Percentiles rank a stretch among this genome's conserved stretches.
These are phyloP conservation scores for Mrakia gelida DNA, from an alignment of 768 basidiomycete genomes.

Conservation along the genomic window DNA sequence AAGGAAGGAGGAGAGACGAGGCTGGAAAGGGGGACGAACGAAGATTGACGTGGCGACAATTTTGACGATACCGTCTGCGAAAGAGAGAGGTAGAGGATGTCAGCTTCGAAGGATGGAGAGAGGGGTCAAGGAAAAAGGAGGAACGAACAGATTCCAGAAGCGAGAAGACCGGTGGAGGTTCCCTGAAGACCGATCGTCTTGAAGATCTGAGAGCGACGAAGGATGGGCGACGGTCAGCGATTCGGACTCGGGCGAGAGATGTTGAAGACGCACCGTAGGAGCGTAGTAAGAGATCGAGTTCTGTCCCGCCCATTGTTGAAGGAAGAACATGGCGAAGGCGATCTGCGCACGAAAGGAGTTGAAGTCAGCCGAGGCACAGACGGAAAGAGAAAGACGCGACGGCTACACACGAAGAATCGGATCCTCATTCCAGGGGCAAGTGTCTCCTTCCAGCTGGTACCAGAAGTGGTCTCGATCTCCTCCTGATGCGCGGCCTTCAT, in stretches of 20 bases:
- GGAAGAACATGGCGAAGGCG: constrained; percentile 50
- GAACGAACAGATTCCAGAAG: constrained; percentile 40
- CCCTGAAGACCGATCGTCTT: constrained; percentile 44
- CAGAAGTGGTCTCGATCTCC: constrained; percentile 61
- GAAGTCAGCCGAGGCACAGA: too few relatives aligned
- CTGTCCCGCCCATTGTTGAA: constrained; percentile 69
- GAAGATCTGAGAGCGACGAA: constrained; percentile 36
- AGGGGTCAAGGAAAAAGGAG: too few relatives aligned
- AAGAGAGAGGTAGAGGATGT: too few relatives aligned
- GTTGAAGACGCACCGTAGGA: constrained; percentile 30
- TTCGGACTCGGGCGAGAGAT: too few relatives aligned
- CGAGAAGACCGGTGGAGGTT: constrained; percentile 43
- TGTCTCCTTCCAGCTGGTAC: constrained; percentile 58
- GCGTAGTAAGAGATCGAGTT: constrained; percentile 46
- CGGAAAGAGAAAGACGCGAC: too few relatives aligned
- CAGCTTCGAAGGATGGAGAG: too few relatives aligned
- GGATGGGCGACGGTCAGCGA: too few relatives aligned
- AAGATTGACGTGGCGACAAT: constrained; percentile 46
- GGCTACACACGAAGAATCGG: too few relatives aligned
- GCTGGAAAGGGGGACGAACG: too few relatives aligned
- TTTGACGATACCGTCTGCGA: constrained; percentile 44
- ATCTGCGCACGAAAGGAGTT: constrained; percentile 45
- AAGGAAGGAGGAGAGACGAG: too few relatives aligned
- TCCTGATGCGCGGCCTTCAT: constrained; percentile 74
- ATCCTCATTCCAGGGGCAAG: too few relatives aligned